Evolutionary conservation across 495 filamentous ascomycete species (phyloP), one percentile per base, ranked within the genome.

Genomic region (Annulohypoxylon stygium): DNA sequence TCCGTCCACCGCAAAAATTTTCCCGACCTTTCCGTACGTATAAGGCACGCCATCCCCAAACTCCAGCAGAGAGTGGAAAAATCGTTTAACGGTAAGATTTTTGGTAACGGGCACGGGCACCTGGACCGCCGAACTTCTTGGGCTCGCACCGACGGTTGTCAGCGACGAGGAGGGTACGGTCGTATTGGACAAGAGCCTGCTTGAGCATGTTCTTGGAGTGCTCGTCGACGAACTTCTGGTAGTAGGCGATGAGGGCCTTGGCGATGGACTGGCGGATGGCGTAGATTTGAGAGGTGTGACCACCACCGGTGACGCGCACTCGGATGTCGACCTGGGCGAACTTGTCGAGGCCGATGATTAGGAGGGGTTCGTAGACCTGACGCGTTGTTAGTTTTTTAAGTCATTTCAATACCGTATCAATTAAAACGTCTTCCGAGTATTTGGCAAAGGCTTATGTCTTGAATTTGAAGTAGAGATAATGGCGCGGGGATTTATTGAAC

Each of bases 171-270:
- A 99, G 88, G 82, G 93, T 97, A 77, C 96, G 91, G 89, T 99
- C 96, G 89, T 97, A 99, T 82, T 92, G 89, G 79, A 92, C 91
- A 70, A 98, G 89, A 71, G 92, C 92, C 83, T 94, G 91, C 93
- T 99, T 99, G 77, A 99, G 88, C 86, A 92, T 88, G 90, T 98
- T 99, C 93, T 99, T 99, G 87, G 92, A 91, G 90, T 98, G 93
- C 91, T 99, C 96, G 81, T 99, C 96, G 84, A 99, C 93, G 87
- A 91, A 99, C 88, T 99, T 99, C 90, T 98, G 96, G 92, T 97
- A 98, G 92, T 98, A 99, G 84, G 96, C 95, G 80, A 99, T 93
- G 75, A 97, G 93, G 60, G 92, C 93, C 89, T 99, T 99, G 85
- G 95, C 90, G 84, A 99, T 98, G 74, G 97, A 95, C 89, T 99